Evolutionary conservation across 2,329 filamentous ascomycete species (phyloP).

Genomic region (Colletotrichum sp.): DNA sequence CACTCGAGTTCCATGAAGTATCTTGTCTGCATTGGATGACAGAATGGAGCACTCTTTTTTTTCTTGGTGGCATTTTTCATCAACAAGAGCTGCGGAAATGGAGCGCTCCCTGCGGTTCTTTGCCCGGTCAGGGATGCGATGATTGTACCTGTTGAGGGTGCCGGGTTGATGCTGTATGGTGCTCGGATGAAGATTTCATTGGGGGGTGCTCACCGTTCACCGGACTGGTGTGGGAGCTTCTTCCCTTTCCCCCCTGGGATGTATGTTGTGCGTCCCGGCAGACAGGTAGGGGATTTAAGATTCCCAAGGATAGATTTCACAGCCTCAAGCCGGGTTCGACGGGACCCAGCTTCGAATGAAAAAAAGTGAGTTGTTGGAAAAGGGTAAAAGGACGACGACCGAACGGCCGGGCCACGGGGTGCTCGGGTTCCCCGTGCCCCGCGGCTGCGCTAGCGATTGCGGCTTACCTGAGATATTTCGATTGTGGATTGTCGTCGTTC

Average conservation of each 20-base stretch:
- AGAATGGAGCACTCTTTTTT: background rate
- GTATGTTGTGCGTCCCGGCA: background rate
- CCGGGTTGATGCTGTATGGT: background rate
- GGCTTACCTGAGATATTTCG: background rate
- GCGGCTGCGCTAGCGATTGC: background rate
- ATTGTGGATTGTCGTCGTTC: background rate
- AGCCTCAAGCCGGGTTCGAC: background rate
- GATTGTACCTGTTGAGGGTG: background rate
- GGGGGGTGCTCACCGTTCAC: background rate
- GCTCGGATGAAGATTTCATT: background rate
- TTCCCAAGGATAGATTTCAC: background rate
- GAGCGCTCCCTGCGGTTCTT: background rate
- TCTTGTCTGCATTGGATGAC: background rate
- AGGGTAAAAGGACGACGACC: background rate
- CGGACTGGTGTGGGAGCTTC: background rate
- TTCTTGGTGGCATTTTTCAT: background rate
- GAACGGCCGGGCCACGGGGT: constrained; percentile 1
- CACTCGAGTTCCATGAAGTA: background rate
- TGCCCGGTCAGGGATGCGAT: background rate
- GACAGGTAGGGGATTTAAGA: background rate
- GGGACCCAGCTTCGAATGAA: background rate
- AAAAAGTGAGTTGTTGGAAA: background rate
- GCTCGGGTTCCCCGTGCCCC: constrained; percentile 10
- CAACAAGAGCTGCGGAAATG: background rate
- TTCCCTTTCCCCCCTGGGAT: background rate